Evolutionary conservation across 257 asterid species (phyloP).

Genomic region (Marsdenia floribunda): DNA sequence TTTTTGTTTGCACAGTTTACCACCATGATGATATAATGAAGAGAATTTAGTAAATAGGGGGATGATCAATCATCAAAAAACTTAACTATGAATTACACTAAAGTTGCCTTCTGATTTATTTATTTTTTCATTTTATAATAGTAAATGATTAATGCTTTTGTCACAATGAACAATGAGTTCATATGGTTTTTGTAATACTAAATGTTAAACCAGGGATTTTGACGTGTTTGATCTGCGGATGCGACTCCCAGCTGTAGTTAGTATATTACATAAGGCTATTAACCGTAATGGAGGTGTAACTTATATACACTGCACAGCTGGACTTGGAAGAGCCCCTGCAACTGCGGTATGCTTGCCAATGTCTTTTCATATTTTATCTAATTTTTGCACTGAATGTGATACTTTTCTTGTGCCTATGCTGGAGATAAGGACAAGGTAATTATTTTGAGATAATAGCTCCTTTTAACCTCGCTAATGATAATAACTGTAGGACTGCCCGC

Average conservation of each 20-base stretch:
- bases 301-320: conserved; percentile 96
- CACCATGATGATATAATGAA: neutral
- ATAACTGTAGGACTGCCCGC: no score
- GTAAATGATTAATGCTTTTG: neutral
- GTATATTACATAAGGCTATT: conserved; percentile 65
- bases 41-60: neutral
- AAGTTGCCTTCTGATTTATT: neutral
- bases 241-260: conserved; percentile 88
- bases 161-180: neutral
- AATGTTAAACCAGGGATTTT: conserved; percentile 68
- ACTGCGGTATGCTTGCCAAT: conserved; percentile 51
- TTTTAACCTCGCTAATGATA: no score
- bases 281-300: conserved; percentile 77
- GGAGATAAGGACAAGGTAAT: neutral
- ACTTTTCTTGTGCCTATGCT: neutral
- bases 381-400: neutral
- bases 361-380: conserved; percentile 11
- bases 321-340: conserved; percentile 97
- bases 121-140: neutral
- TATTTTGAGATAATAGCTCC: no score
- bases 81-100: neutral
- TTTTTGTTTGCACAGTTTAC: neutral
- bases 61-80: neutral
- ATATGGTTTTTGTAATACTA: neutral
- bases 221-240: conserved; percentile 82